Evolutionary conservation across 1,139 yeast genomes (phyloP), one percentile per base, ranked within the genome.

Genomic region (Blastobotrys proliferans): DNA sequence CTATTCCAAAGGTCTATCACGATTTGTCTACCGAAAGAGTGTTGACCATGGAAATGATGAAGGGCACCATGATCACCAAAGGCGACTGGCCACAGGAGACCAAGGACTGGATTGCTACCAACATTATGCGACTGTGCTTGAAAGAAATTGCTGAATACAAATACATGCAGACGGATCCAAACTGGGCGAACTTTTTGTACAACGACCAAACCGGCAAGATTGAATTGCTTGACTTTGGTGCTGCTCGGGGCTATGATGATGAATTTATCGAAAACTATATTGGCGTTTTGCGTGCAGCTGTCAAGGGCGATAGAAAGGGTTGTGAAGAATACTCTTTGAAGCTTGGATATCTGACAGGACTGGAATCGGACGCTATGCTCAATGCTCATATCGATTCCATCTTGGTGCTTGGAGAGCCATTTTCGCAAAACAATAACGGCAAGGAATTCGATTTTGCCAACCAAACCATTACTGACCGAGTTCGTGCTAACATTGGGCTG

Each of bases 121-220:
- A 83, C 55, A 81, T 92, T 48, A 84, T 94, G 96, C 75, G 87
- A 51, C 72, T 92, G 38, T 88, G 97, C 58, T 69, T 92, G 40
- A 70, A 77, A 54, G 99, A 92, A 64, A 83, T 94, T 58, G 87
- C 87, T 25, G 70, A 77, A 54, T 90, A 83, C 69, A 77, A 76
- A 57, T 92, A 83, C 66, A 92, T 92, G 99, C 99, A 92, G 67
- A 90, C 98, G 1, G 99, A 92, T 66, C 99, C 99, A 38, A 92
- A 92, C 66, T 94, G 98, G 98, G 97, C 98, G 40, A 92, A 92
- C 63, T 94, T 94, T 66, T 68, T 94, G 49, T 88, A 84, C 68
- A 88, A 90, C 59, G 72, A 72, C 32, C 53, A 69, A 18, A 77
- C 84, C 2, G 63, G 71, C 33, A 79, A 82, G 63, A 77, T 92